These are phyloP conservation scores for Ascodesmis nigricans DNA, from an alignment of 495 filamentous ascomycete genomes.

Conservation along the genomic window DNA sequence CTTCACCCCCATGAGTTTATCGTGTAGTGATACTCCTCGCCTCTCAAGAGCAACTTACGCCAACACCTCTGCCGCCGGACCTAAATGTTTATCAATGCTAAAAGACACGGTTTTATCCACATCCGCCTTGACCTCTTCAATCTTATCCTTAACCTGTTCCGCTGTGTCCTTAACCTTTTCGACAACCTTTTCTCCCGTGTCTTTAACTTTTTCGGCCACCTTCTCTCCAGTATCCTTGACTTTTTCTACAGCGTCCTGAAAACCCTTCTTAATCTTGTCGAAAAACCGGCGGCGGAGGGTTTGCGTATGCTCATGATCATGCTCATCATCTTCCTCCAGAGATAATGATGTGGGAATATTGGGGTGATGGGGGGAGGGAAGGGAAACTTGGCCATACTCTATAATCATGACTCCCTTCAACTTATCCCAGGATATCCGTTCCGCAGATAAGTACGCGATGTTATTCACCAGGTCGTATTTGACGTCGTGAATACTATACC, in stretches of 20 bases:
- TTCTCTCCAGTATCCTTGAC: too few species aligned
- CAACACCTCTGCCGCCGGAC: too few species aligned
- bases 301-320: background rate
- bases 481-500: constrained; percentile 2
- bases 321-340: background rate
- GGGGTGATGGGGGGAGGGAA: too few species aligned
- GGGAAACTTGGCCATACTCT: constrained; percentile 6
- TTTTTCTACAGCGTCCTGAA: background rate
- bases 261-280: constrained; percentile 1
- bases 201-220: too few species aligned
- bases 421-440: constrained; percentile 2
- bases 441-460: constrained; percentile 5
- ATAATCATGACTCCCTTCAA: constrained; percentile 3
- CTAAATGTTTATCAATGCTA: too few species aligned
- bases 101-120: too few species aligned
- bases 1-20: too few species aligned
- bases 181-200: too few species aligned
- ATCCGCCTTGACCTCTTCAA: constrained; percentile 1
- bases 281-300: background rate
- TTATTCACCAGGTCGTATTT: constrained; percentile 3
- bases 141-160: background rate
- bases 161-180: background rate
- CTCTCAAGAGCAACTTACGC: too few species aligned
- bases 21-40: too few species aligned
- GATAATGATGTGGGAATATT: too few species aligned